phyloP scores from a whole-genome alignment of 176 grass and related monocot genomes.

The Oryza brachyantha region DNA sequence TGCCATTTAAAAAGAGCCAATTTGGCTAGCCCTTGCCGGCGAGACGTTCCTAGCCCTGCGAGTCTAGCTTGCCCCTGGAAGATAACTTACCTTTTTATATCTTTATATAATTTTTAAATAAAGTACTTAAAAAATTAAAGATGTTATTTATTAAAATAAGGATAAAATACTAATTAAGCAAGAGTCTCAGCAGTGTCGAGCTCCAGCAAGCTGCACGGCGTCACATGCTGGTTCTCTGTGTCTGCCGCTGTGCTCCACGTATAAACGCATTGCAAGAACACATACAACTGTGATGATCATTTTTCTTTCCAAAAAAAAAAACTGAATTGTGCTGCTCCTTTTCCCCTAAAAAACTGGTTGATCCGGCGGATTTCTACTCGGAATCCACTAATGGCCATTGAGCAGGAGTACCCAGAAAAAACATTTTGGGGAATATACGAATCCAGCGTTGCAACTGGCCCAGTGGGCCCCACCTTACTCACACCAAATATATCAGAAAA shows the following conservation, averaged over 20 bases:
- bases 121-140: too few relatives aligned
- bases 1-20: too few relatives aligned
- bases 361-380: slow-evolving; percentile 32
- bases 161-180: too few relatives aligned
- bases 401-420: background rate
- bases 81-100: too few relatives aligned
- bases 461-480: slow-evolving; percentile 32
- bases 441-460: background rate
- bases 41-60: too few relatives aligned
- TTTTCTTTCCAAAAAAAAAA: too few relatives aligned
- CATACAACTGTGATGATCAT: background rate
- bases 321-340: background rate
- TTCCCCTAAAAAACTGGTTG: background rate
- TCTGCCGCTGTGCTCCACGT: slow-evolving; percentile 23
- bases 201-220: too few relatives aligned
- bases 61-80: too few relatives aligned
- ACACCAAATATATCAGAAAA: background rate
- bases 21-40: too few relatives aligned
- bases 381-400: slow-evolving; percentile 3
- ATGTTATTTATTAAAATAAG: too few relatives aligned
- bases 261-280: slow-evolving; percentile 13
- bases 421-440: slow-evolving; percentile 28
- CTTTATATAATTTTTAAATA: too few relatives aligned
- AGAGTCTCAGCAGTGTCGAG: too few relatives aligned
- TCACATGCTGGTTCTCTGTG: background rate